Evolutionary conservation across 495 filamentous ascomycete species (phyloP), one percentile per base, ranked within the genome.

Genomic region (Hyphodiscus hymeniophilus): DNA sequence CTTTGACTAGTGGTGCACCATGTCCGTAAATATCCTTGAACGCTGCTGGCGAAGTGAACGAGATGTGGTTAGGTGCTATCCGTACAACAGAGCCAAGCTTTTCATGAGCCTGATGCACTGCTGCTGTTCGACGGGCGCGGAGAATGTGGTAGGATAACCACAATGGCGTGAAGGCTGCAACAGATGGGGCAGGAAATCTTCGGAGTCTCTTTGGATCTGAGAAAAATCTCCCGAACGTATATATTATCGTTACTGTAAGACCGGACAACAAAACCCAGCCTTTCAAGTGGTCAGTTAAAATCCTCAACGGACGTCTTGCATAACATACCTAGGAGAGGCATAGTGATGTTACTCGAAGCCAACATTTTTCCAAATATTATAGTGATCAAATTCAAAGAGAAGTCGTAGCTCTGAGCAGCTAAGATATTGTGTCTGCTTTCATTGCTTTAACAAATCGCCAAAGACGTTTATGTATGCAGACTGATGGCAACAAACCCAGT

Each of bases 1-100:
- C 13, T 20, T 39, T 39, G 7, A 8, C 7, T 7, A 15, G 7
- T 15, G 36, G 36, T 8, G 36, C 82, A 42, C 81, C 72, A 47
- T 79, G 82, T 7, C 79, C 69, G 58, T 82, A 82, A 12, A 82
- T 82, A 56, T 81, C 76, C 48, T 74, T 77, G 15, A 80, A 68
- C 0, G 71, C 77, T 15, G 68, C 63, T 1, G 72, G 51, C 4
- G 70, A 73, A 1, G 72, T 70, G 45, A 84, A 81, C 0, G 73
- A 74, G 8, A 80, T 70, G 57, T 82, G 78, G 45, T 74, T 72
- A 8, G 74, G 75, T 6, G 66, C 66, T 38, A 73, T 60, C n/a
- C 75, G 69, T 38, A 74, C 59, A 13, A 74, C 52, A 15, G 63
- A 56, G 1, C 67, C 71, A 42, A 73, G 72, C 30, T 66, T 62